Conservation (phyloP, 2,329 filamentous ascomycete genomes). For the Venturia nashicola region DNA sequence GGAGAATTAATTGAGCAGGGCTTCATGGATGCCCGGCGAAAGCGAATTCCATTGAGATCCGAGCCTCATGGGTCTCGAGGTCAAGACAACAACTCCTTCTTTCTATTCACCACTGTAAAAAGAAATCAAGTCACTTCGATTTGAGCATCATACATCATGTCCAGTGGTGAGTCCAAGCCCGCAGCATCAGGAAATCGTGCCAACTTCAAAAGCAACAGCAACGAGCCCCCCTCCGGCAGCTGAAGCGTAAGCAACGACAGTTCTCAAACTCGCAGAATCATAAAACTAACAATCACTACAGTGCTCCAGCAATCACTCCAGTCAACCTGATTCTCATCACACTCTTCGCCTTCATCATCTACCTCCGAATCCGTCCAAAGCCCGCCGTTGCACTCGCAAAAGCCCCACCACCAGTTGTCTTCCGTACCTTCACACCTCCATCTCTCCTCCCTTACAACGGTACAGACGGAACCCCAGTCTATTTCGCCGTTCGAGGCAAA, state of each 20-base stretch:
- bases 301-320: conserved; percentile 43
- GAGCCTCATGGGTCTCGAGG: neutral
- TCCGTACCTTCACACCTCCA: conserved; percentile 70
- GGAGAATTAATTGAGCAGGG: neutral
- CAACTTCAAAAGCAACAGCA: neutral
- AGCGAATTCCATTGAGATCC: neutral
- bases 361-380: conserved; percentile 46
- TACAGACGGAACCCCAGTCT: conserved; percentile 59
- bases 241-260: conserved; percentile 26
- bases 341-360: conserved; percentile 43
- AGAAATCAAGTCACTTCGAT: neutral
- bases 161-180: neutral
- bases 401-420: conserved; percentile 61
- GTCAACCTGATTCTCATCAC: conserved; percentile 50
- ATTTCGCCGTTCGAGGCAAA: conserved; percentile 78
- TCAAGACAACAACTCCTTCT: neutral
- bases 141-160: neutral
- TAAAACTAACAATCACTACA: conserved; percentile 16
- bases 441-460: conserved; percentile 84
- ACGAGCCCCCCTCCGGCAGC: conserved; percentile 21
- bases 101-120: neutral
- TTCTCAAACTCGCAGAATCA: conserved; percentile 13
- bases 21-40: neutral
- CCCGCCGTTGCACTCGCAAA: conserved; percentile 39
- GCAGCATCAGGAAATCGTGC: neutral